phyloP scores from a whole-genome alignment of 2,329 filamentous ascomycete genomes.

The Sporothrix phasma region DNA sequence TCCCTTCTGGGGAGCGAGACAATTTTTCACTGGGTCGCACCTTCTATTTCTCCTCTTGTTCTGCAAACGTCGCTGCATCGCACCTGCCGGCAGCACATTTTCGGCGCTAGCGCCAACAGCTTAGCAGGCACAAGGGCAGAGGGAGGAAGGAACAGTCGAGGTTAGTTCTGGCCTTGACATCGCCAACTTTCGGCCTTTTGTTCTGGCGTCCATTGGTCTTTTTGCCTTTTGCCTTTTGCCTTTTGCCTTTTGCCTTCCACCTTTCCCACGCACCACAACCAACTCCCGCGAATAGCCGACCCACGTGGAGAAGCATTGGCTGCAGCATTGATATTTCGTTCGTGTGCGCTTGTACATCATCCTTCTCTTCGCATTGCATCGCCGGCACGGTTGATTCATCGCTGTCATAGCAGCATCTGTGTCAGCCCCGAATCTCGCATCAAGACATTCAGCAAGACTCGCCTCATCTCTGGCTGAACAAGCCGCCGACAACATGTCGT shows the following conservation, averaged over 20 bases:
- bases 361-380: background rate
- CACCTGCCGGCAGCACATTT: background rate
- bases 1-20: background rate
- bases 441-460: background rate
- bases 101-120: background rate
- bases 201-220: background rate
- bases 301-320: background rate
- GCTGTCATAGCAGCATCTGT: background rate
- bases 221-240: background rate
- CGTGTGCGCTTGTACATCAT: background rate
- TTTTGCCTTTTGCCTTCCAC: background rate
- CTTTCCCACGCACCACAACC: background rate
- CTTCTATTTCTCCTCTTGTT: background rate
- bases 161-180: background rate
- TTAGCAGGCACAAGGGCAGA: background rate
- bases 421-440: background rate
- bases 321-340: background rate
- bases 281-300: background rate
- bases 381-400: background rate
- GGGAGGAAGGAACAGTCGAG: background rate
- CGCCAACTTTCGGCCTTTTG: background rate
- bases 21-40: background rate
- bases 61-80: conserved; percentile 1
- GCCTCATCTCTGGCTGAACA: background rate
- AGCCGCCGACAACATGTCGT: conserved; percentile 21